These are phyloP conservation scores for Paecilomyces dactylethromorphus DNA, from an alignment of 2,329 filamentous ascomycete species.

Conservation along the genomic window DNA sequence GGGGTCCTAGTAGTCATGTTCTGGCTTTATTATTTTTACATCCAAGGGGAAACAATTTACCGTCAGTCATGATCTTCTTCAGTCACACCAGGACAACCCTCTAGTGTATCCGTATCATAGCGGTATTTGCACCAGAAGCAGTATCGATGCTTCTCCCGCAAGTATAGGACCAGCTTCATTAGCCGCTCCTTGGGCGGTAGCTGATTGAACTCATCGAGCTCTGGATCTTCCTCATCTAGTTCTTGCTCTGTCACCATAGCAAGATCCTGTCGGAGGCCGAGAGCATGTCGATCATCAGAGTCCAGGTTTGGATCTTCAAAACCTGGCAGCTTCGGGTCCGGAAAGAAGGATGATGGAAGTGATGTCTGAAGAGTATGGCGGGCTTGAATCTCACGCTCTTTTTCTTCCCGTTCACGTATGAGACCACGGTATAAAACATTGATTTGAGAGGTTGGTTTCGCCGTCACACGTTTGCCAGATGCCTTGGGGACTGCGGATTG, in stretches of 20 bases:
- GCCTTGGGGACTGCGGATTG: neutral
- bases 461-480: conserved; percentile 2
- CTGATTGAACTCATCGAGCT: conserved; percentile 72
- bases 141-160: conserved; percentile 68
- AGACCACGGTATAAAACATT: conserved; percentile 76
- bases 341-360: conserved; percentile 28
- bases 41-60: neutral
- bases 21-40: neutral
- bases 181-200: conserved; percentile 62
- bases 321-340: conserved; percentile 47
- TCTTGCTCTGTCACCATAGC: conserved; percentile 44
- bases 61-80: conserved; percentile 73
- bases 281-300: conserved; percentile 62
- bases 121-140: conserved; percentile 94
- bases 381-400: conserved; percentile 31
- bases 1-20: neutral
- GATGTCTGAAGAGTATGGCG: conserved; percentile 26
- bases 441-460: conserved; percentile 57
- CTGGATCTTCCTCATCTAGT: conserved; percentile 65
- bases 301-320: conserved; percentile 67
- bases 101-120: conserved; percentile 67
- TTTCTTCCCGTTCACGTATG: conserved; percentile 61
- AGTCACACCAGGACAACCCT: conserved; percentile 78
- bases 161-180: conserved; percentile 56
- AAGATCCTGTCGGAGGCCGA: conserved; percentile 51